phyloP scores from a whole-genome alignment of 2,329 filamentous ascomycete genomes.

The Verticillium tricorpus region DNA sequence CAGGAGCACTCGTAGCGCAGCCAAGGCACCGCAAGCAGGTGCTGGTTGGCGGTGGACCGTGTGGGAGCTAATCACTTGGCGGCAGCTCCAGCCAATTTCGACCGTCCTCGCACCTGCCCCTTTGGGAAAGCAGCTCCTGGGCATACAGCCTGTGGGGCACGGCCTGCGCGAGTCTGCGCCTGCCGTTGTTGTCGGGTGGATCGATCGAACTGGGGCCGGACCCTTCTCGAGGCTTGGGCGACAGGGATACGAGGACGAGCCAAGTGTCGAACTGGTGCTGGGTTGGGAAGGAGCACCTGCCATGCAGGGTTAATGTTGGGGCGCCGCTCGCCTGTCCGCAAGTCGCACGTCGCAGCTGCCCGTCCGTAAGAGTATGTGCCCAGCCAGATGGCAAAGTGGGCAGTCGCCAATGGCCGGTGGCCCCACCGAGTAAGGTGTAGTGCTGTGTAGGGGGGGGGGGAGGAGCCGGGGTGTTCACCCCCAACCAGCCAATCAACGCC shows the following conservation, averaged over 20 bases:
- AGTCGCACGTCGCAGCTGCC: background rate
- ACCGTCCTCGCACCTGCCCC: constrained; percentile 1
- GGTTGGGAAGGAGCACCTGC: background rate
- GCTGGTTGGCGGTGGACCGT: background rate
- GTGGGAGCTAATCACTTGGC: constrained; percentile 5
- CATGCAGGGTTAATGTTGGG: background rate
- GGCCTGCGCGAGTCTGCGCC: background rate
- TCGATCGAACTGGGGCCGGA: constrained; percentile 1
- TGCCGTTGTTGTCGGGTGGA: constrained; percentile 2
- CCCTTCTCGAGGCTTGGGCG: background rate
- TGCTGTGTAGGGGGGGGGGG: background rate
- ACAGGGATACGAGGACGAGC: background rate
- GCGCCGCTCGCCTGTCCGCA: background rate
- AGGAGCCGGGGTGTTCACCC: background rate
- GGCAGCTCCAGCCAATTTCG: constrained; percentile 5
- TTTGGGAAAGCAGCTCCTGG: background rate
- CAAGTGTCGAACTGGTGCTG: background rate
- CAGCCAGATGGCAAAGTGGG: background rate
- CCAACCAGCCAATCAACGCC: background rate
- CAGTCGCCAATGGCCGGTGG: background rate
- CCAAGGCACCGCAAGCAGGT: background rate
- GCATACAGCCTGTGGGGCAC: background rate
- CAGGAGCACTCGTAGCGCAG: background rate
- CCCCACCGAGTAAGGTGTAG: background rate
- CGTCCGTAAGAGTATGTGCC: background rate